phyloP scores from a whole-genome alignment of 495 filamentous ascomycete species.

The Xylaria castorea region DNA sequence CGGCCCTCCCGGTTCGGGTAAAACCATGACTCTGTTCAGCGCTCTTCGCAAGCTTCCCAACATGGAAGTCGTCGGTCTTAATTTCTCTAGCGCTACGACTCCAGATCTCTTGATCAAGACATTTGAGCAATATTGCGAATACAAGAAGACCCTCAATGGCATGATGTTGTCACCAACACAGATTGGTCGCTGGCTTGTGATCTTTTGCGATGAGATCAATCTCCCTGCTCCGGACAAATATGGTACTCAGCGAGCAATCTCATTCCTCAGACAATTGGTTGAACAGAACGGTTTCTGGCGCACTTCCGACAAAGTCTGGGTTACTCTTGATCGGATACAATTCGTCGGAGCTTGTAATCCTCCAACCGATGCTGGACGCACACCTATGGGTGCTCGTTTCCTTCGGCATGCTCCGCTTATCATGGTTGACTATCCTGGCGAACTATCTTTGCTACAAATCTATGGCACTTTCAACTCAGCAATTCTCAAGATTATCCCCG shows the following conservation, averaged over 20 bases:
- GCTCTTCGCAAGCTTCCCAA: slow-evolving; percentile 94
- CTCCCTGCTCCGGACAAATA: slow-evolving; percentile 98
- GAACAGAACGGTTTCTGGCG: slow-evolving; percentile 99
- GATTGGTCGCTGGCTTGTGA: slow-evolving; percentile 95
- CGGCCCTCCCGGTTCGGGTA: slow-evolving; percentile 96
- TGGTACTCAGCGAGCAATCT: slow-evolving; percentile 94
- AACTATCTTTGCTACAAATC: slow-evolving; percentile 91
- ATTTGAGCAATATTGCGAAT: slow-evolving; percentile 99
- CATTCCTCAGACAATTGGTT: slow-evolving; percentile 94
- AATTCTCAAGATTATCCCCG: slow-evolving; percentile 93
- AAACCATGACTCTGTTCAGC: slow-evolving; percentile 99
- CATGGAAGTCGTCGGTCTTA: slow-evolving; percentile 98
- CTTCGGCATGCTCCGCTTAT: slow-evolving; percentile 93
- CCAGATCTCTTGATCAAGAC: slow-evolving; percentile 98
- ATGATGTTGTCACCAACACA: slow-evolving; percentile 95
- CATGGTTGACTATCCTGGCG: slow-evolving; percentile 99
- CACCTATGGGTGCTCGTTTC: slow-evolving; percentile 90
- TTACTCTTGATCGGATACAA: slow-evolving; percentile 95
- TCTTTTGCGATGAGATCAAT: slow-evolving; percentile 99
- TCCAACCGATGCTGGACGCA: slow-evolving; percentile 97
- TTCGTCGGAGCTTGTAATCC: slow-evolving; percentile 99
- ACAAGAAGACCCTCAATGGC: slow-evolving; percentile 96
- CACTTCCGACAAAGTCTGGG: slow-evolving; percentile 96
- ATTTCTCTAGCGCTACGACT: slow-evolving; percentile 98
- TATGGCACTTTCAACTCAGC: slow-evolving; percentile 99